Conservation (phyloP, 2,329 filamentous ascomycete genomes). For the Phialemoniopsis sp. region DNA sequence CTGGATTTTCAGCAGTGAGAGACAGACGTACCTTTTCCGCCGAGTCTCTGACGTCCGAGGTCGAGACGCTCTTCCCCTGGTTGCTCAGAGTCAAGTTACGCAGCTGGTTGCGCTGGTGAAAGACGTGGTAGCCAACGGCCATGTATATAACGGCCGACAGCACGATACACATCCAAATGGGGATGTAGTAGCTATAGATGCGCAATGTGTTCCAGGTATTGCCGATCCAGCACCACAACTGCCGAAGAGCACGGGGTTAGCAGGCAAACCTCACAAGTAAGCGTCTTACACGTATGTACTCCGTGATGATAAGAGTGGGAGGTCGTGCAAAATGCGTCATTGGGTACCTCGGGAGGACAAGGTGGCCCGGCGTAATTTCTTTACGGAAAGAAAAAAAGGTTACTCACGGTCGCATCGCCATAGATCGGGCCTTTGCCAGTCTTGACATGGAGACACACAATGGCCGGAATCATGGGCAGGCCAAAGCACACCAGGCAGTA, state of each 20-base stretch:
- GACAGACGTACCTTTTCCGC: constrained; percentile 25
- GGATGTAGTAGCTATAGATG: constrained; percentile 58
- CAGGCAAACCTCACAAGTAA: no score
- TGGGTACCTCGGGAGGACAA: no score
- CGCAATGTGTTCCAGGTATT: constrained; percentile 49
- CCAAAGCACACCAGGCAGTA: constrained; percentile 72
- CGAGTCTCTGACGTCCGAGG: constrained; percentile 17
- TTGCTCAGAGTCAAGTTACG: constrained; percentile 49
- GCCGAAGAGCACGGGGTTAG: neutral
- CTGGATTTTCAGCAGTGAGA: neutral
- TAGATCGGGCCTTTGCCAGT: constrained; percentile 38
- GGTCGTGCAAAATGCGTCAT: neutral
- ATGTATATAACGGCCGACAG: constrained; percentile 51
- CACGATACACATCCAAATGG: constrained; percentile 56
- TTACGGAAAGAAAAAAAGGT: neutral
- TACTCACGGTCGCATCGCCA: constrained; percentile 51
- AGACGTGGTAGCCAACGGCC: constrained; percentile 56
- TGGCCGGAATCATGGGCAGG: constrained; percentile 61
- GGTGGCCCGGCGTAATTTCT: no score
- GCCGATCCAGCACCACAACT: constrained; percentile 63
- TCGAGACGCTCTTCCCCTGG: constrained; percentile 24
- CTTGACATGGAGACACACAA: constrained; percentile 59
- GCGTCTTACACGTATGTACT: no score
- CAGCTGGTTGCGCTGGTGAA: constrained; percentile 51
- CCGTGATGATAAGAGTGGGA: constrained; percentile 6